Evolutionary conservation across 2,329 filamentous ascomycete genomes (phyloP).

Genomic region (Taxawa tesnikishii): DNA sequence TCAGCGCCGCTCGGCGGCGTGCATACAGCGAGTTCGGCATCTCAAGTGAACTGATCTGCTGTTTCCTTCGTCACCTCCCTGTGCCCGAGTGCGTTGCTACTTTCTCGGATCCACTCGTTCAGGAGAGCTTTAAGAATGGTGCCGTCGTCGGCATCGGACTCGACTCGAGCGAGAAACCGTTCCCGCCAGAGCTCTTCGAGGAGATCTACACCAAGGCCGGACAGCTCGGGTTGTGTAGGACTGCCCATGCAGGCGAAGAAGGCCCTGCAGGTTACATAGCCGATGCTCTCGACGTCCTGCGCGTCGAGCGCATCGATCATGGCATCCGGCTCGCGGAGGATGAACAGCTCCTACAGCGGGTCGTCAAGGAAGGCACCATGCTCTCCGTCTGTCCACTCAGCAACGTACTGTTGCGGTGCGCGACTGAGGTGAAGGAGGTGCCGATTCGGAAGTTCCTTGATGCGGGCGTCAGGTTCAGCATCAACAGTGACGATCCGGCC

Average conservation of each 20-base stretch:
- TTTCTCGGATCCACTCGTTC: slow-evolving; percentile 30
- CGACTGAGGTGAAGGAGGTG: slow-evolving; percentile 39
- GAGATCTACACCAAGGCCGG: slow-evolving; percentile 47
- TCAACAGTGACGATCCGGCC: slow-evolving; percentile 64
- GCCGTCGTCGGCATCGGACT: slow-evolving; percentile 53
- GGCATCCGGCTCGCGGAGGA: slow-evolving; percentile 56
- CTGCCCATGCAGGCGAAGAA: slow-evolving; percentile 67
- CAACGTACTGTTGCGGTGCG: slow-evolving; percentile 53
- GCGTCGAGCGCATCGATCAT: slow-evolving; percentile 60
- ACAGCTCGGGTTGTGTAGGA: slow-evolving; percentile 44
- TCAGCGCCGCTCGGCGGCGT: slow-evolving; percentile 45
- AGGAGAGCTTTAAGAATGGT: slow-evolving; percentile 35
- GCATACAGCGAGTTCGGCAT: slow-evolving; percentile 53
- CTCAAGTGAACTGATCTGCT: slow-evolving; percentile 55
- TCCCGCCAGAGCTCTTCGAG: slow-evolving; percentile 42
- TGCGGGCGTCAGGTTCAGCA: slow-evolving; percentile 52
- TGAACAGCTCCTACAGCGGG: slow-evolving; percentile 41
- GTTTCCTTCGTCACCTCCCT: slow-evolving; percentile 59
- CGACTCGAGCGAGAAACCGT: slow-evolving; percentile 44
- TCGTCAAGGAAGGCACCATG: slow-evolving; percentile 46
- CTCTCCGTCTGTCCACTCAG: slow-evolving; percentile 63
- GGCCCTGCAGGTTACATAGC: slow-evolving; percentile 55
- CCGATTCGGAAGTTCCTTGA: slow-evolving; percentile 54
- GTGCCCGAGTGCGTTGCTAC: slow-evolving; percentile 40
- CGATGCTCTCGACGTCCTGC: slow-evolving; percentile 49